Evolutionary conservation across 345 rosid species (phyloP), one percentile per base, ranked within the genome.

Genomic region (Noccaea bulbosa): DNA sequence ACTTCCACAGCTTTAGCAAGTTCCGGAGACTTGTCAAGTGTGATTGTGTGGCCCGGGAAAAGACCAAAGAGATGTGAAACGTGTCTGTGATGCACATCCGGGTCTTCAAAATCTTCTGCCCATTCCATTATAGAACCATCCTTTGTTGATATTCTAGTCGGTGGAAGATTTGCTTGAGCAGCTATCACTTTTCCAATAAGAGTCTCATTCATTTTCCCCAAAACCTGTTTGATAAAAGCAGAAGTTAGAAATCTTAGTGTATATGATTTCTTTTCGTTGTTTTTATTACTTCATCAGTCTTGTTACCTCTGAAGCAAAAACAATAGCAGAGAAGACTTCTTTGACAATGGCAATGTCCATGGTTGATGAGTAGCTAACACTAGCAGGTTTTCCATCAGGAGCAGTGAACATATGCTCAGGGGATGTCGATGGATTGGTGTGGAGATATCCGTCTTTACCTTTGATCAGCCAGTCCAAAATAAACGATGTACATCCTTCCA

Each of bases 121-220:
- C 99, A 91, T 85, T 94, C 99, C 98, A 89, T 89, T 39, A 94
- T 83, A n/a, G 97, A 88, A 45, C 97, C 96, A 71, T 91, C 99
- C 72, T 77, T 77, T 5, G 87, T 1, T 20, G 22, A 77, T 72
- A 87, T 75, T 83, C 72, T 88, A 17, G 86, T 84, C 0, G 97
- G 98, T 60, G 74, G 80, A 74, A 94, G 92, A 67, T 83, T 91
- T 34, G 81, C 80, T 43, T 66, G 92, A 77, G 89, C 88, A 70
- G 79, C 78, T 32, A 15, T 72, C 65, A 89, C 97, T 79, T 64
- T 82, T 35, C 70, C 58, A 5, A 94, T 73, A 30, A 94, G 79
- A 74, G 83, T 70, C 56, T 86, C 90, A 35, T 82, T 76, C 0
- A 27, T 61, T 78, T 57, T 85, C 11, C 88, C 96, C 72, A 94